These are phyloP conservation scores for Thuidium tamariscinum DNA, from an alignment of 225 moss, liverwort and hornwort genomes.

Conservation along the genomic window DNA sequence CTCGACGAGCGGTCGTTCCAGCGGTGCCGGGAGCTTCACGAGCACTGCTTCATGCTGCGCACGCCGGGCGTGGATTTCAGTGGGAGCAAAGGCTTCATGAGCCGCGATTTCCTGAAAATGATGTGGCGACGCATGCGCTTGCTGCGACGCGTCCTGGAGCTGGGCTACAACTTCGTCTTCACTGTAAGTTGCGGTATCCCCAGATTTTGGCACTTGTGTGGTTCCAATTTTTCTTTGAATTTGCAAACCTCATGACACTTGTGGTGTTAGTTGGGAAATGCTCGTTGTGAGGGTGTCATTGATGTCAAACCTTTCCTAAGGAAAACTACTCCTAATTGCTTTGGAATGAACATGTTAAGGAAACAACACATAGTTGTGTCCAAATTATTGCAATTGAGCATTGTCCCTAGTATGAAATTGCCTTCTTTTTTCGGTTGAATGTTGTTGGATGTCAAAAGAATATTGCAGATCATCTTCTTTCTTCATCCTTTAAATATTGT, in stretches of 20 bases:
- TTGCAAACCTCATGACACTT: neutral
- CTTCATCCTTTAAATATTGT: neutral
- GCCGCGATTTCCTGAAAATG: conserved; percentile 70
- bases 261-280: neutral
- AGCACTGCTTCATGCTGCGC: conserved; percentile 47
- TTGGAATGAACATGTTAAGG: no score
- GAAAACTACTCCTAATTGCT: neutral
- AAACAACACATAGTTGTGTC: no score
- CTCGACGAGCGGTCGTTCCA: conserved; percentile 50
- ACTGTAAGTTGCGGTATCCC: conserved; percentile 32
- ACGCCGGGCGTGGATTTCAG: conserved; percentile 82
- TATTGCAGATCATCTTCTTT: neutral
- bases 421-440: neutral
- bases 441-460: neutral
- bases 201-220: neutral
- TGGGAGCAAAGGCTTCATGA: conserved; percentile 68
- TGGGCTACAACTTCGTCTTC: conserved; percentile 79
- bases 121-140: conserved; percentile 86
- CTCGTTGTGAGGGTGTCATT: neutral
- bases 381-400: neutral
- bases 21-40: conserved; percentile 56
- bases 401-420: neutral
- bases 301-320: neutral
- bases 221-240: neutral
- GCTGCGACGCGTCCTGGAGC: conserved; percentile 50